Evolutionary conservation across 1,139 yeast genomes (phyloP).

Genomic region (Saccharomyces hybrid): DNA sequence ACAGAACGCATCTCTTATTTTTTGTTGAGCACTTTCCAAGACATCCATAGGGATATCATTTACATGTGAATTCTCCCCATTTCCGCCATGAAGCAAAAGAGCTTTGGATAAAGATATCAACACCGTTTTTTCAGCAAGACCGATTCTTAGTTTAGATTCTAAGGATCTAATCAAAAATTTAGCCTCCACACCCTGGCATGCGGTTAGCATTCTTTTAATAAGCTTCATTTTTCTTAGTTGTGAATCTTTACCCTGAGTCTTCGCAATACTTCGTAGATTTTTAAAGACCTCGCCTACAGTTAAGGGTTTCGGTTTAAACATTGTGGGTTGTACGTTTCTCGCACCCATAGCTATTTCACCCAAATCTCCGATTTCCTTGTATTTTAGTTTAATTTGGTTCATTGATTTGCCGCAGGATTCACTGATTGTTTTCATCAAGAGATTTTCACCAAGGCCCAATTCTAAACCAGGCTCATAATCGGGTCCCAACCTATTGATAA

Average conservation of each 20-base stretch:
- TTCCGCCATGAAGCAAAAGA: constrained; percentile 51
- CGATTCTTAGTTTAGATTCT: constrained; percentile 89
- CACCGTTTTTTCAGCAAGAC: constrained; percentile 90
- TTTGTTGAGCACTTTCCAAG: constrained; percentile 63
- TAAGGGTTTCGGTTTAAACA: constrained; percentile 85
- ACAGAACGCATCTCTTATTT: constrained; percentile 76
- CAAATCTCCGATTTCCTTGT: constrained; percentile 76
- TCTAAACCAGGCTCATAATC: constrained; percentile 86
- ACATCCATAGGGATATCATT: constrained; percentile 23
- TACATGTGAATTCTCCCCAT: constrained; percentile 12
- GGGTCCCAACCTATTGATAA: constrained; percentile 86
- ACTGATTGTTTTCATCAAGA: constrained; percentile 78
- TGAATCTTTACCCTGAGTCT: constrained; percentile 73
- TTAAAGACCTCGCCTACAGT: constrained; percentile 70
- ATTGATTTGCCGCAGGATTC: constrained; percentile 83
- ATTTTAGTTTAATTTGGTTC: constrained; percentile 64
- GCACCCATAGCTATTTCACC: constrained; percentile 86
- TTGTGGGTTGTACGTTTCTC: constrained; percentile 76
- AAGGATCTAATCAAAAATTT: constrained; percentile 81
- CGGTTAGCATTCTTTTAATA: constrained; percentile 77
- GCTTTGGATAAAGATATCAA: constrained; percentile 80
- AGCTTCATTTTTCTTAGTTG: constrained; percentile 69
- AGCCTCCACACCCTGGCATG: constrained; percentile 84
- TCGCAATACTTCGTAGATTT: constrained; percentile 70
- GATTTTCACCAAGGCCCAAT: constrained; percentile 84